Percentiles rank a stretch among this genome's conserved stretches.
Conservation (phyloP, 495 filamentous ascomycete species). For the Durotheca rogersii region DNA sequence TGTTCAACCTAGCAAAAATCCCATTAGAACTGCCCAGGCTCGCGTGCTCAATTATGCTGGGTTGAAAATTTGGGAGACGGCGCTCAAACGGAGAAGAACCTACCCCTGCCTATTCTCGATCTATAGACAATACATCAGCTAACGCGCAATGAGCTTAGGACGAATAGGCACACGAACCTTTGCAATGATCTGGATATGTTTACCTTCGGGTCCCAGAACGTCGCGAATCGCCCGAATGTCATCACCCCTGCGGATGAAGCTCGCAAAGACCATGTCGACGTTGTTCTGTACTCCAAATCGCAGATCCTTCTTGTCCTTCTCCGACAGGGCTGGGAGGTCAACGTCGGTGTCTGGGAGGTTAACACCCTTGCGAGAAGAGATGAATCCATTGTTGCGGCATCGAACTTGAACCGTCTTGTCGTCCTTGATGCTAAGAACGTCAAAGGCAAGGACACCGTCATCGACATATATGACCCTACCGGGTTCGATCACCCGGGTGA, state of each 20-base stretch:
- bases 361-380: constrained; percentile 97
- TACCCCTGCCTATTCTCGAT: constrained; percentile 97
- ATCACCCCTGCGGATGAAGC: constrained; percentile 89
- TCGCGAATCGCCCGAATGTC: constrained; percentile 92
- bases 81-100: constrained; percentile 39
- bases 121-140: constrained; percentile 29
- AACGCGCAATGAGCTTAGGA: background rate
- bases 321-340: constrained; percentile 94
- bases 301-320: constrained; percentile 94
- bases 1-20: constrained; percentile 59
- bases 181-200: constrained; percentile 98
- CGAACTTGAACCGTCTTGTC: constrained; percentile 80
- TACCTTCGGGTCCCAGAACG: constrained; percentile 87
- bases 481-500: constrained; percentile 93
- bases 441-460: constrained; percentile 93
- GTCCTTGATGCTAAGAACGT: constrained; percentile 84
- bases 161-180: constrained; percentile 50
- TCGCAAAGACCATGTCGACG: constrained; percentile 98
- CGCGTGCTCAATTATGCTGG: background rate
- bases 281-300: constrained; percentile 95
- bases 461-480: constrained; percentile 98
- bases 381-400: constrained; percentile 95
- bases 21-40: constrained; percentile 5
- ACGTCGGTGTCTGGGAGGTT: constrained; percentile 98
- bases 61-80: background rate